Base-by-base conservation (phyloP, 2,329 filamentous ascomycete genomes). In the Raffaelea arxii region DNA sequence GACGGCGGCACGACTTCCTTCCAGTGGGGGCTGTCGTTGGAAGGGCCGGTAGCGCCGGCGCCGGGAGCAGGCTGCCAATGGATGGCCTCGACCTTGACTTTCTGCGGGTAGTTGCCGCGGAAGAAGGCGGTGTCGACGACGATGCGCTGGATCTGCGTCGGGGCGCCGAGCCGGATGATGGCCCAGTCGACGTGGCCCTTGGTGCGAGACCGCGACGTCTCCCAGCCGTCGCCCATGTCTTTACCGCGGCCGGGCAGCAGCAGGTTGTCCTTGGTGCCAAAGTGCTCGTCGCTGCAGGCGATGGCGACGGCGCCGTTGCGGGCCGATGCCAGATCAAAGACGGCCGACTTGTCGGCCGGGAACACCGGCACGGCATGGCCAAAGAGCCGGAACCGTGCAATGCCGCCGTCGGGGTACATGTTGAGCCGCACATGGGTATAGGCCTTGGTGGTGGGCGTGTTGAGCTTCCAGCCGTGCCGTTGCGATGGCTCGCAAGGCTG, bases 161-260 rank as follows among this genome's bases (percentile, higher is more conserved):
- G 71, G 0, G 78, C 76, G 22, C 85, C 86, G 19, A 92, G 75
- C 41, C 78, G 76, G 53, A 92, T 77, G 54, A 91, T 79, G n/a
- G 80, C 72, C 86, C 87, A 92, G 64, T 92, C 86, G 19, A 85
- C 67, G 62, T 92, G 86, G 39, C 71, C 78, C 62, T 78, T 80
- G 43, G 73, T 79, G 43, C 87, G 70, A 30, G 84, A 87, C 46
- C 86, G 75, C 54, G 82, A 79, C 47, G 86, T 92, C 66, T 92
- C 86, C 86, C 87, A 92, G 7, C 86, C 87, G 61, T 91, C 86
- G 43, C 86, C 84, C 86, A 92, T 92, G 65, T 92, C 84, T 61
- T 82, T 80, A 37, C 63, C 65, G 57, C 72, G 75, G 44, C 51
- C 58, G 6, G 58, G 59, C 3, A 72, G 53, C 43, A 62, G 72